Evolutionary conservation across 1,139 yeast species (phyloP), one percentile per base, ranked within the genome.

Genomic region (Magnusiomyces suaveolens): DNA sequence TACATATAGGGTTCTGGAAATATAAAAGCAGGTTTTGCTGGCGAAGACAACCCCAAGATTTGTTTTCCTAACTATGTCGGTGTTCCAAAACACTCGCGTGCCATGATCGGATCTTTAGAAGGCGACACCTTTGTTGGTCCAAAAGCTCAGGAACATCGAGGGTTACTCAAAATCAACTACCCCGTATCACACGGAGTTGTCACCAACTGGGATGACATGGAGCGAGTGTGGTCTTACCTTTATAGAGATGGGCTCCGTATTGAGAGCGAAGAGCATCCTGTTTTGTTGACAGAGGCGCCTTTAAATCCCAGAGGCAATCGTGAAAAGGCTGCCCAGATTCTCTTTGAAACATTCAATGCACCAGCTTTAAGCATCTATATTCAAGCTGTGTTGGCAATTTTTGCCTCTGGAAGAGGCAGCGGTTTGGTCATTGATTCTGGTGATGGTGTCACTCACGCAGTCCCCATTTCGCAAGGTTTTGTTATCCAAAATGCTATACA

Each of bases 361-460:
- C 96, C 96, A 1, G 90, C 96, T 8, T 64, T 88, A n/a, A 87
- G 87, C 66, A 72, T 88, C 20, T 80, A 89, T 2, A 78, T 87
- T 50, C 97, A 89, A 62, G 94, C 96, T 0, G 90, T 89, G 16
- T 72, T 90, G 53, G 80, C 96, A 1, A 72, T 90, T 39, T 90
- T 90, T 70, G 90, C 97, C 0, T 79, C 87, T 1, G 97, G 97
- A 0, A 73, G 89, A 61, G 90, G 97, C 1, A 89, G 96, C 0
- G 97, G 97, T 0, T 79, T 87, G 44, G 95, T 88, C 12, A 68
- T 90, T 16, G 97, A 90, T 66, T 80, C 86, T 43, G 97, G 97
- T 2, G 97, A 90, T 66, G 97, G 97, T 2, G 95, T 88, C 25
- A 80, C 86, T 48, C 92, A 87, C 65, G 77, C 87, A 8, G 95